Conservation (phyloP, 225 moss, liverwort and hornwort species). For the Polytrichum formosum region DNA sequence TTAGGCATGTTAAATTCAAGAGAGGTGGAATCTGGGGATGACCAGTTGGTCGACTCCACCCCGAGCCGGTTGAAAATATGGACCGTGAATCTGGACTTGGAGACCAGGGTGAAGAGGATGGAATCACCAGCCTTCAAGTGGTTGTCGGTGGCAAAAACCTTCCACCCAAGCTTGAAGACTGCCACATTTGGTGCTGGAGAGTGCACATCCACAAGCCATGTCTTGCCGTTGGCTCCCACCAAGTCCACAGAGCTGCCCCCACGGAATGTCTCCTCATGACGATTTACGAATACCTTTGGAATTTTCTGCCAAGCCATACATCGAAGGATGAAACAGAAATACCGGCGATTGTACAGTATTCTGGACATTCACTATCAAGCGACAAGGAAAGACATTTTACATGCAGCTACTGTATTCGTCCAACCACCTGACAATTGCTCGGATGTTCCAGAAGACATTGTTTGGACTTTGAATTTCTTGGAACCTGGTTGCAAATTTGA, state of each 20-base stretch:
- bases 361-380: conserved; percentile 1
- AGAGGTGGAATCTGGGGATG: not conserved
- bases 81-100: conserved; percentile 36
- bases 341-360: not conserved
- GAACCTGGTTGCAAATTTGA: not conserved
- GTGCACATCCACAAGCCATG: conserved; percentile 36
- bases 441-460: no score
- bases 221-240: conserved; percentile 30
- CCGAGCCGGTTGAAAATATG: conserved; percentile 32
- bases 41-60: conserved; percentile 14
- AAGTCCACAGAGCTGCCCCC: conserved; percentile 37
- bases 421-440: no score
- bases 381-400: no score
- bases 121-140: conserved; percentile 29
- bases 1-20: not conserved
- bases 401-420: no score
- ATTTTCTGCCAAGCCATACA: conserved; percentile 16
- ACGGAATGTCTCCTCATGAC: conserved; percentile 19
- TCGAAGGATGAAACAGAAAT: not conserved
- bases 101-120: conserved; percentile 43
- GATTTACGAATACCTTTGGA: conserved; percentile 30
- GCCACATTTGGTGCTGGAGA: conserved; percentile 5
- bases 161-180: conserved; percentile 31
- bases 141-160: conserved; percentile 34
- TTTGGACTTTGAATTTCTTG: no score